Conservation (phyloP, 345 rosid genomes). For the Dipteronia sinensis region DNA sequence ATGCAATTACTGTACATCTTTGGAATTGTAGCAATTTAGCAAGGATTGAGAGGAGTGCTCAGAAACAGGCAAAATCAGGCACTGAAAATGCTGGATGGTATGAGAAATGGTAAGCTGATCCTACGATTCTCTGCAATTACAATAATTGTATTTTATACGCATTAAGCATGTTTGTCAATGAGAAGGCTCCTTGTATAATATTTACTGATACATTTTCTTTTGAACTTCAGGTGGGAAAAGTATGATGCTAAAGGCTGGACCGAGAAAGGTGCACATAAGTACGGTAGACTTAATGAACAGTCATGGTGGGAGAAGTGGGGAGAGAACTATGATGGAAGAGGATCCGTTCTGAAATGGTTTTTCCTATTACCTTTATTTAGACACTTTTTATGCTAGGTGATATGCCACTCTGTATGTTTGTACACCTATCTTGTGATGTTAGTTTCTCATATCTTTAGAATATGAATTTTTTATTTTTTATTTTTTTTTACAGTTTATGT, state of each 20-base stretch:
- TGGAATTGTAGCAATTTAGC: conserved; percentile 77
- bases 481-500: neutral
- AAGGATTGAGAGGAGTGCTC: conserved; percentile 97
- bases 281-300: conserved; percentile 93
- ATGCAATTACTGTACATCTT: conserved; percentile 2
- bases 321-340: conserved; percentile 97
- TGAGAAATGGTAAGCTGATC: conserved; percentile 85
- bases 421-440: neutral
- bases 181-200: neutral
- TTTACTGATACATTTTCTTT: conserved; percentile 11
- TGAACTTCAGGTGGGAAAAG: conserved; percentile 90
- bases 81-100: conserved; percentile 97
- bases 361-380: conserved; percentile 12
- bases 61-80: conserved; percentile 96
- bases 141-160: neutral
- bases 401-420: neutral
- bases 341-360: conserved; percentile 97
- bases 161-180: neutral
- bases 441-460: neutral
- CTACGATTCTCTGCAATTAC: conserved; percentile 14
- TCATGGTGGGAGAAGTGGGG: conserved; percentile 99
- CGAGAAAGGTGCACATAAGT: conserved; percentile 98
- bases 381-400: neutral
- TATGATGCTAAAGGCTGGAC: conserved; percentile 99
- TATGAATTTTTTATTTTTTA: neutral